Conservation (phyloP, 192 early-diverging fungal species). For the Backusella morwellensis region DNA sequence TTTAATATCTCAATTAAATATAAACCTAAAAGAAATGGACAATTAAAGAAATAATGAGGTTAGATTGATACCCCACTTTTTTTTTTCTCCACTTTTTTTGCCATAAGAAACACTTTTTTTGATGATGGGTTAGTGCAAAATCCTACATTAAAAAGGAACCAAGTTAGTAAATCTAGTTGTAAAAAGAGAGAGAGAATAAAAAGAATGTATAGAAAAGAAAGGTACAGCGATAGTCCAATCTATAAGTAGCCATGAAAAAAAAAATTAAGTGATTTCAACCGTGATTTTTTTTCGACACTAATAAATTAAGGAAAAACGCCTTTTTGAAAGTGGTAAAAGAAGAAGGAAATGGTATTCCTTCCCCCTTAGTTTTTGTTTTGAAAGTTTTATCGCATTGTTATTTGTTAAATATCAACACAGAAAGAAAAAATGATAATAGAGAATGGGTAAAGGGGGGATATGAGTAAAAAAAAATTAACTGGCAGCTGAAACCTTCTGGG, state of each 20-base stretch:
- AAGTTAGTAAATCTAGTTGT: slow-evolving; percentile 1
- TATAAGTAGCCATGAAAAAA: slow-evolving; percentile 18
- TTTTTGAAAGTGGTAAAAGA: slow-evolving; percentile 4
- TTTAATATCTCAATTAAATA: neutral
- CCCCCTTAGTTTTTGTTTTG: neutral
- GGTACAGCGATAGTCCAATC: slow-evolving; percentile 10
- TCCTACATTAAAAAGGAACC: neutral
- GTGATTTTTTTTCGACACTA: slow-evolving; percentile 12
- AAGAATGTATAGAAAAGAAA: neutral
- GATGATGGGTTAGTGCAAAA: neutral
- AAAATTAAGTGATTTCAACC: slow-evolving; percentile 12
- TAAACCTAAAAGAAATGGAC: neutral
- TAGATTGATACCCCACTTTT: neutral
- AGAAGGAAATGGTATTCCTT: neutral
- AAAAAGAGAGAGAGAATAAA: neutral
- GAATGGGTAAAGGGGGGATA: neutral
- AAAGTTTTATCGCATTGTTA: slow-evolving; percentile 17
- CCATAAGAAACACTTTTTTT: neutral
- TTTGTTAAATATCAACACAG: slow-evolving; percentile 14
- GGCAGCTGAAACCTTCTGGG: neutral
- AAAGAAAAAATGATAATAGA: neutral
- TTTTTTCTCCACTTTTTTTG: neutral
- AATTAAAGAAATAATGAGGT: neutral
- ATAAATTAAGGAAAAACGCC: slow-evolving; percentile 11
- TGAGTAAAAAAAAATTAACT: neutral